Evolutionary conservation across 2,329 filamentous ascomycete species (phyloP), one percentile per base, ranked within the genome.

Genomic region (Chaetomium sp.): DNA sequence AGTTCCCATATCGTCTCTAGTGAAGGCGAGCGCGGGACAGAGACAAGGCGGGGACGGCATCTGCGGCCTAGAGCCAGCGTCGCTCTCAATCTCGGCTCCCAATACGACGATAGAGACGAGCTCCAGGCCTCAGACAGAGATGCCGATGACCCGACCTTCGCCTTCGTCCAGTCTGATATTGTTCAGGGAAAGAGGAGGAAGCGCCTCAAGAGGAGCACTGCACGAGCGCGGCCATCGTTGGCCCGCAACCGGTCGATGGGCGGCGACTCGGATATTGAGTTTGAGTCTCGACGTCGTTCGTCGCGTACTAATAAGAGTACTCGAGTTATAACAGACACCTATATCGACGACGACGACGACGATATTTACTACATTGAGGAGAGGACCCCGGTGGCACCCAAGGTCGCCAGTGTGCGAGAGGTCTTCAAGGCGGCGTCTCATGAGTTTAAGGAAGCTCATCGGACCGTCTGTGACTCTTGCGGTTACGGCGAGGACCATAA

Each of bases 391-490:
- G 76, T 72, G 19, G 78, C 80, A 12, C 80, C 85, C 1, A 87
- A 88, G 75, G 78, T 86, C 50, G 78, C 85, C 13, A 87, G 87
- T 16, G 84, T 93, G 27, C 89, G 87, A 69, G 95, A 98, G 74
- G 75, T 85, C 6, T 98, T 96, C 74, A 82, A 87, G 63, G 81
- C 82, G 1, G 82, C 87, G 16, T 85, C 89, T 6, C 61, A 50
- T 47, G 78, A 83, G 2, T 99, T 99, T 75, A 83, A 84, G 61
- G 79, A 82, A 25, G 83, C 85, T 12, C 95, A 99, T 75, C 85
- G 83, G 55, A 80, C 85, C 49, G 80, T 79, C 8, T 99, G 95
- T 75, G 88, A 91, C 69, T 83, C 87, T 2, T 99, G 95, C 73
- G 79, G 78, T 56, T 77, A 79, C n/a, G 77, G 75, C 19, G 83